Conservation (phyloP, 768 basidiomycete species). For the Psilocybe tampanensis region DNA sequence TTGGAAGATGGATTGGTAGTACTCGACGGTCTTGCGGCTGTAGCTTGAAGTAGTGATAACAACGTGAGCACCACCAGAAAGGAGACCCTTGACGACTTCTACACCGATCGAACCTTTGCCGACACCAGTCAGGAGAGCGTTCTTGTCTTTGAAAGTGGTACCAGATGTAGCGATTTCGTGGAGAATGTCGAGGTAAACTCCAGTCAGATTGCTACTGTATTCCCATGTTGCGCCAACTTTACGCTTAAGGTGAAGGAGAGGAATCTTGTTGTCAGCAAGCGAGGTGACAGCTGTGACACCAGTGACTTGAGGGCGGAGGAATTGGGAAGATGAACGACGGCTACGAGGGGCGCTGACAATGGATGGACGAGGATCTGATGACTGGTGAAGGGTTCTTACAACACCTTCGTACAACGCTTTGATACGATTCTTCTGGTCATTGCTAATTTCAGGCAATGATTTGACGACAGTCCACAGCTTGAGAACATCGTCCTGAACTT, state of each 20-base stretch:
- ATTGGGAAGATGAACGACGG: constrained; percentile 93
- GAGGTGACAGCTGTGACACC: constrained; percentile 77
- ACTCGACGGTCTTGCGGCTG: constrained; percentile 93
- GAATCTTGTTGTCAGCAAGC: constrained; percentile 81
- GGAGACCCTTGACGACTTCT: constrained; percentile 94
- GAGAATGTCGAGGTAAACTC: constrained; percentile 94
- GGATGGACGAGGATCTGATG: constrained; percentile 61
- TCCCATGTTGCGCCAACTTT: constrained; percentile 96
- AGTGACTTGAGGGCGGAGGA: constrained; percentile 90
- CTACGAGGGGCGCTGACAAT: constrained; percentile 52
- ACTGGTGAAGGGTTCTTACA: constrained; percentile 86
- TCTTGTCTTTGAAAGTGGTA: constrained; percentile 99
- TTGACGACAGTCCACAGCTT: constrained; percentile 98
- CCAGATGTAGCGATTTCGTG: constrained; percentile 99
- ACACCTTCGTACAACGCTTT: constrained; percentile 96
- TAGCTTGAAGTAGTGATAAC: constrained; percentile 98
- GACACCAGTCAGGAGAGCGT: constrained; percentile 95
- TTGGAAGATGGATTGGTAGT: constrained; percentile 98
- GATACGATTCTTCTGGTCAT: constrained; percentile 95
- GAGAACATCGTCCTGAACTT: constrained; percentile 95
- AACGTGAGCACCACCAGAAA: constrained; percentile 95
- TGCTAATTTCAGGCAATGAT: constrained; percentile 94
- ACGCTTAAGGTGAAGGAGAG: constrained; percentile 94
- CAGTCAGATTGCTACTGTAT: constrained; percentile 95
- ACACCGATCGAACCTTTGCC: constrained; percentile 98